These are phyloP conservation scores for Aurantiochytrium sp. DNA, from an alignment of 108 stramenopile species.

Conservation along the genomic window DNA sequence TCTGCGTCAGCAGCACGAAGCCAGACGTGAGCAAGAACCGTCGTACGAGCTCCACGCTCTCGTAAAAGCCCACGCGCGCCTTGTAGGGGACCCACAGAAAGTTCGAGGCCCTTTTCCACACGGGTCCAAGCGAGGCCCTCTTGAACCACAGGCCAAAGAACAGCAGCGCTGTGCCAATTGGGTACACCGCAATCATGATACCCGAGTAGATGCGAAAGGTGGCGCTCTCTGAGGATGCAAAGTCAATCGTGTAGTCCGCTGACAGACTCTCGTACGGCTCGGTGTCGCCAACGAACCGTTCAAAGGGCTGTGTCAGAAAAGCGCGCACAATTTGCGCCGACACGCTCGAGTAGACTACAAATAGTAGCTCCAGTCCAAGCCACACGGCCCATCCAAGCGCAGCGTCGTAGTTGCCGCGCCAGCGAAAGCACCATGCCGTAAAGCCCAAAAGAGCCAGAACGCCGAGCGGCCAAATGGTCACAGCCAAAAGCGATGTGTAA, in stretches of 20 bases:
- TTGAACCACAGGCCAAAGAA: not conserved
- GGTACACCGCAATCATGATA: not conserved
- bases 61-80: not conserved
- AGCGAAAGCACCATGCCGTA: not conserved
- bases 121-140: not conserved
- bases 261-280: not conserved
- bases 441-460: not conserved
- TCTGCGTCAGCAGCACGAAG: not conserved
- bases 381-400: not conserved
- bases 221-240: not conserved
- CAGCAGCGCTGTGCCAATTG: not conserved
- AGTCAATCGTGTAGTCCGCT: not conserved
- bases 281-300: not conserved
- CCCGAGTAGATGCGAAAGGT: not conserved
- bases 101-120: not conserved
- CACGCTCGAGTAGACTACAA: not conserved
- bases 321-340: not conserved
- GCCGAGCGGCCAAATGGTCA: not conserved
- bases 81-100: not conserved
- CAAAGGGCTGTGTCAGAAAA: not conserved
- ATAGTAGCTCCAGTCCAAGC: not conserved
- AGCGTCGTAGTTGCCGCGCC: not conserved
- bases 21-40: not conserved
- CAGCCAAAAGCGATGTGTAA: not conserved
- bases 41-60: not conserved